Percentiles rank a stretch among this genome's conserved stretches.
These are phyloP conservation scores for Tubosaeta brunneosetosa DNA, from an alignment of 768 basidiomycete species.

Conservation along the genomic window DNA sequence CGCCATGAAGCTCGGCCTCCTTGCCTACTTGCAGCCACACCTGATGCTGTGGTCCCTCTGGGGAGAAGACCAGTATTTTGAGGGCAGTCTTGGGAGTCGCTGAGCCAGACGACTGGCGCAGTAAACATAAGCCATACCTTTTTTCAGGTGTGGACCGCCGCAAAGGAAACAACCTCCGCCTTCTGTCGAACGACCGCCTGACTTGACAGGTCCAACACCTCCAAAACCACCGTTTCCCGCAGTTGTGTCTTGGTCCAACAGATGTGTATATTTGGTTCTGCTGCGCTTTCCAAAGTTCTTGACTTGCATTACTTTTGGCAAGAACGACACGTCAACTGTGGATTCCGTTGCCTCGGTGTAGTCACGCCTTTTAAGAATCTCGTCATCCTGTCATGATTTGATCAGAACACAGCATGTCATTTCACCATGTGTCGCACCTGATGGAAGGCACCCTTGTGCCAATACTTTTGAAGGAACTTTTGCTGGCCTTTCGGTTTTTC, in stretches of 20 bases:
- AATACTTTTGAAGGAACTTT: constrained; percentile 96
- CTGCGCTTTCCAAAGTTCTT: constrained; percentile 91
- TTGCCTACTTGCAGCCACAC: constrained; percentile 30
- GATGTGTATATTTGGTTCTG: constrained; percentile 93
- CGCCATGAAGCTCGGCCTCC: constrained; percentile 36
- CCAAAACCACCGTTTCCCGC: constrained; percentile 59
- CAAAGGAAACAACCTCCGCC: constrained; percentile 85
- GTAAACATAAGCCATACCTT: constrained; percentile 46
- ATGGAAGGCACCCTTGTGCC: constrained; percentile 99
- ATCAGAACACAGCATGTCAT: constrained; percentile 13
- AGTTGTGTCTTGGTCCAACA: constrained; percentile 93
- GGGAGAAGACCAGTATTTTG: constrained; percentile 42
- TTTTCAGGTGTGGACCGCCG: constrained; percentile 90
- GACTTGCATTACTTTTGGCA: constrained; percentile 97
- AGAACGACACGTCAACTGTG: constrained; percentile 77
- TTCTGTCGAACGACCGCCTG: constrained; percentile 52
- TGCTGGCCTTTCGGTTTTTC: constrained; percentile 90
- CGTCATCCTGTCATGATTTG: constrained; percentile 61
- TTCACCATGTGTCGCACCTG: constrained; percentile 51
- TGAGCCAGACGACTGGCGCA: constrained; percentile 5
- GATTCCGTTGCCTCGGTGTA: constrained; percentile 88
- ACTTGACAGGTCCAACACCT: constrained; percentile 47
- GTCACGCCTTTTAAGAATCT: constrained; percentile 78
- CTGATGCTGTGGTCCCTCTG: constrained; percentile 23
- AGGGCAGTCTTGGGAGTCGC: constrained; percentile 41